phyloP scores from a whole-genome alignment of 345 rosid genomes.

The Pistacia vera region DNA sequence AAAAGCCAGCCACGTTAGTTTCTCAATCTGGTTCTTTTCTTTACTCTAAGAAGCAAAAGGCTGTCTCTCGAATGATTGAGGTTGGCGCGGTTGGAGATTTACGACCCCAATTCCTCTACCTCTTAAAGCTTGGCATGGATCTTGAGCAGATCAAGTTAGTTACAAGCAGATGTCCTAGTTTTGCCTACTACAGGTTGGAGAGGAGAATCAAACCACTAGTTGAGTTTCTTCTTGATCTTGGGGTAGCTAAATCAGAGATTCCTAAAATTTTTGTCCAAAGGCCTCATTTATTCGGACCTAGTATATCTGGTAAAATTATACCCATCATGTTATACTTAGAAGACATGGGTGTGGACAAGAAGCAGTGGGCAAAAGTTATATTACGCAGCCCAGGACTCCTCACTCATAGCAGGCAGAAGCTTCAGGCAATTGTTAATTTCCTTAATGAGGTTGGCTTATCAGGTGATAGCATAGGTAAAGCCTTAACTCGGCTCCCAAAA shows the following conservation, averaged over 20 bases:
- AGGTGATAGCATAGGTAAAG: slow-evolving; percentile 39
- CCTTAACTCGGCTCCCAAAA: slow-evolving; percentile 40
- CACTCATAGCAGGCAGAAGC: slow-evolving; percentile 42
- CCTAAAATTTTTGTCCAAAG: slow-evolving; percentile 59
- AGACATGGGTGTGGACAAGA: slow-evolving; percentile 49
- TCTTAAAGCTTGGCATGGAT: no score
- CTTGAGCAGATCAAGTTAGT: no score
- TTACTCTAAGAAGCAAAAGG: background rate
- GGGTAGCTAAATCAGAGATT: slow-evolving; percentile 38
- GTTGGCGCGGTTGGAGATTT: no score
- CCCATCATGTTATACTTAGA: slow-evolving; percentile 78
- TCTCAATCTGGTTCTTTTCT: background rate
- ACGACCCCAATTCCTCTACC: no score
- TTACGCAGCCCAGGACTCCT: slow-evolving; percentile 42
- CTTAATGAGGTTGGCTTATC: slow-evolving; percentile 46
- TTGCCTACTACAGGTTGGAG: no score
- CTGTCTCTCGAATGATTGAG: no score
- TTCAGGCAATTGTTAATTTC: slow-evolving; percentile 35
- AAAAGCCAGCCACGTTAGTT: slow-evolving; percentile 20
- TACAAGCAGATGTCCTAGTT: no score
- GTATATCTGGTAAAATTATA: slow-evolving; percentile 61
- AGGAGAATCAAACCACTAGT: no score
- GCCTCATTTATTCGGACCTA: slow-evolving; percentile 73
- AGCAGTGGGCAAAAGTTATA: slow-evolving; percentile 41
- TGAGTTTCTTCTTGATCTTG: no score